Evolutionary conservation across 345 rosid genomes (phyloP), one percentile per base, ranked within the genome.

Genomic region (Sisymbrium irio): DNA sequence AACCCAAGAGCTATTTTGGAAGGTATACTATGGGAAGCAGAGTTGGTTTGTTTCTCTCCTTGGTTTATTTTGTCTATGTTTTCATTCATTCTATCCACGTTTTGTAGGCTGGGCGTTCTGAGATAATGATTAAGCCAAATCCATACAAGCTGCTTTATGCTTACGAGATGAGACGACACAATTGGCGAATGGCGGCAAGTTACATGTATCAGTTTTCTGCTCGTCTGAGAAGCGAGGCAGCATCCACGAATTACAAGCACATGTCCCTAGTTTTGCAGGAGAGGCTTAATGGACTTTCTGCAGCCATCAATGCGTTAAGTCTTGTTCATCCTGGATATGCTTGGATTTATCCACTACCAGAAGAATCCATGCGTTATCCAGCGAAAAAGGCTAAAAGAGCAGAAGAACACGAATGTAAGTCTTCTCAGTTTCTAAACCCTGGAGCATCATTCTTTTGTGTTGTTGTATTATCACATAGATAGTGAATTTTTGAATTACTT

Each of bases 131-230:
- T 56, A 87, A 83, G 78, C 96, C 94, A 33, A 95, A 88, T 73
- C 87, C 93, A 3, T 95, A 92, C 80, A 92, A 95, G 81, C 67
- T 95, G 79, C 96, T 95, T 53, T 95, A 92, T 83, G 91, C 99
- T 65, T 95, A 88, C 79, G 99, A 95, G 79, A 87, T 85, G 92
- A 88, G 84, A 73, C 84, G 85, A 71, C 96, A 95, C 75, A 95
- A 92, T 61, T 95, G 99, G 99, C 82, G 90, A 79, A 88, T 68
- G 80, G 97, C 99, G 25, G 99, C 99, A 39, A 79, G 78, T 81
- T 95, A 87, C 84, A 86, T 95, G 62, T 95, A 92, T 78, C 85
- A 78, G 36, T 89, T 85, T 77, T 77, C 97, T 69, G 77, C 78
- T 76, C 93, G 97, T 60, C 80, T 95, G 82, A 87, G 85, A 84